These are phyloP conservation scores for Agrocybe chaxingu DNA, from an alignment of 768 basidiomycete genomes.

Conservation along the genomic window DNA sequence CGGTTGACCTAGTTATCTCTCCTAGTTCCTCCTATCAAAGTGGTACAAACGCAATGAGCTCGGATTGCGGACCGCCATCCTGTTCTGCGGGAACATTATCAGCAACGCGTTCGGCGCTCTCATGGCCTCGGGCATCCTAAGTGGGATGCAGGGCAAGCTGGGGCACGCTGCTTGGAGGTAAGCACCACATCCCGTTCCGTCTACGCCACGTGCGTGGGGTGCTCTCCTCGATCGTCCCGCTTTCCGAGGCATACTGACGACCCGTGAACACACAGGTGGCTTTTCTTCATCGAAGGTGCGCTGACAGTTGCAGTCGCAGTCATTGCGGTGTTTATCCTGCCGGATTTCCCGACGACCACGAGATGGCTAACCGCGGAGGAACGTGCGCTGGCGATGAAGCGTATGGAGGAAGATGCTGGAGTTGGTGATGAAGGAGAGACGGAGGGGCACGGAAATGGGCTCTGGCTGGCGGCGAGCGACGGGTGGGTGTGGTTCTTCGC, in stretches of 20 bases:
- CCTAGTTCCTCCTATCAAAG: slow-evolving; percentile 57
- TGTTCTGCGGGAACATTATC: slow-evolving; percentile 75
- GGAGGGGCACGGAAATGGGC: slow-evolving; percentile 39
- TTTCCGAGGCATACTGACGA: neutral
- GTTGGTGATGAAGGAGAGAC: slow-evolving; percentile 50
- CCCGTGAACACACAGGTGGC: slow-evolving; percentile 45
- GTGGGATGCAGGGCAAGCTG: slow-evolving; percentile 67
- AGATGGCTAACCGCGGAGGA: slow-evolving; percentile 60
- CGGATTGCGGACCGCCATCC: slow-evolving; percentile 65
- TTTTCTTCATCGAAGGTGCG: slow-evolving; percentile 74
- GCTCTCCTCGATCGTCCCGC: neutral
- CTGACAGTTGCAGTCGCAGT: slow-evolving; percentile 53
- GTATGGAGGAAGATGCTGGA: slow-evolving; percentile 68
- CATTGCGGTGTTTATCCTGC: slow-evolving; percentile 62
- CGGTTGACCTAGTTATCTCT: neutral
- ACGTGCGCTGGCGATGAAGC: slow-evolving; percentile 52
- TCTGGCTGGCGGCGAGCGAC: slow-evolving; percentile 64
- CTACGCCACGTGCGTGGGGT: neutral
- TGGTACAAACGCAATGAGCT: slow-evolving; percentile 80
- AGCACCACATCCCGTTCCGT: slow-evolving; percentile 11
- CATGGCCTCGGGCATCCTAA: slow-evolving; percentile 76
- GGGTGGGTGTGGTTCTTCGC: slow-evolving; percentile 84
- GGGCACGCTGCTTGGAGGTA: slow-evolving; percentile 78
- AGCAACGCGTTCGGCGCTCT: slow-evolving; percentile 84
- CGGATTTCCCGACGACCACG: slow-evolving; percentile 70